Conservation (phyloP, 2,329 filamentous ascomycete species). For the Ophiostoma perfectum region DNA sequence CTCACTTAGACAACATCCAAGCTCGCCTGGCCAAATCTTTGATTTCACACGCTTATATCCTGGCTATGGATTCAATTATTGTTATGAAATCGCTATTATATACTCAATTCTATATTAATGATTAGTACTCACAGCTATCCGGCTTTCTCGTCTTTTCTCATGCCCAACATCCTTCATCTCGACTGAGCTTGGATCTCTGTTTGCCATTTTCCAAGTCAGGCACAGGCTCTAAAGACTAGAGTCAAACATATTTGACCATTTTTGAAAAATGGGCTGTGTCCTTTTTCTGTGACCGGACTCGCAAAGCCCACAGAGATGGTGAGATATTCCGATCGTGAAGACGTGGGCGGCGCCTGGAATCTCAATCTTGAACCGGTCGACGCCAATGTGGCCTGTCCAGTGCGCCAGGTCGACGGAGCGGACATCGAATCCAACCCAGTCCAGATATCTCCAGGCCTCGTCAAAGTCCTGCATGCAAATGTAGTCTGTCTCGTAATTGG, state of each 20-base stretch:
- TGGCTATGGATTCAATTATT: background rate
- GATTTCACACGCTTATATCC: background rate
- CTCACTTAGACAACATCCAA: background rate
- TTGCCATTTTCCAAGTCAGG: background rate
- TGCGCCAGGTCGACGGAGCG: constrained; percentile 18
- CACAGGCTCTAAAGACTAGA: background rate
- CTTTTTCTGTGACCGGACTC: too few species aligned
- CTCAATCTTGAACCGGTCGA: constrained; percentile 19
- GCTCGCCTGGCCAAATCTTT: background rate
- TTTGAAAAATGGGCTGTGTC: too few species aligned
- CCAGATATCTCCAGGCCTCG: constrained; percentile 19
- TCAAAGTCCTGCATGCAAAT: constrained; percentile 17
- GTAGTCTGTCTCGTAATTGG: constrained; percentile 18
- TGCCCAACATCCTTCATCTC: too few species aligned
- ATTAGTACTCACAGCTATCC: too few species aligned
- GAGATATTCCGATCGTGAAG: too few species aligned
- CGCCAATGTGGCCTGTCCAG: constrained; percentile 20
- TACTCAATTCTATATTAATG: too few species aligned
- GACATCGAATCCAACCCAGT: constrained; percentile 16
- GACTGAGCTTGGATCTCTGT: background rate
- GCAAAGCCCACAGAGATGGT: too few species aligned
- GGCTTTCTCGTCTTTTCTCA: too few species aligned
- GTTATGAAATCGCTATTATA: too few species aligned
- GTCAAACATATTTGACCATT: too few species aligned
- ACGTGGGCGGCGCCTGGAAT: background rate